Base-by-base conservation (phyloP, 1,139 yeast genomes). In the Kurtzmaniella quercitrusa region DNA sequence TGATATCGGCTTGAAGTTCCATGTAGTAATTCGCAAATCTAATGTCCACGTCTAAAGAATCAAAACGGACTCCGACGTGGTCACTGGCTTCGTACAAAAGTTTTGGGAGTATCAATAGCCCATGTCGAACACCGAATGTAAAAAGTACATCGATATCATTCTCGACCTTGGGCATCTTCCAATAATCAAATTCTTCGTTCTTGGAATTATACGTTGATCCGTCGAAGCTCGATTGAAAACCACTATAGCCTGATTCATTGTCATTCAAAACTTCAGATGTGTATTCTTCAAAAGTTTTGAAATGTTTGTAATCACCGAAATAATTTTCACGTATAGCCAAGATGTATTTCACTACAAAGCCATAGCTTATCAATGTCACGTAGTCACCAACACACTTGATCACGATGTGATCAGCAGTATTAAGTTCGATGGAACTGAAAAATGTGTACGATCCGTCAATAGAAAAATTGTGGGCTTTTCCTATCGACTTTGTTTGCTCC, bases 21-120 rank as follows among this genome's bases (percentile, higher is more conserved):
- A 91, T 88, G 57, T 91, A 93, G 59, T 85, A 91, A 52, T 88
- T 87, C n/a, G 93, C 84, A 60, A 88, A 86, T 42, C 98, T 68
- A 33, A 88, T 69, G 55, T 89, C 97, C 30, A 87, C 76, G 52
- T 83, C 89, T 40, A 89, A 66, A 28, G 76, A 69, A 26, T 82
- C 82, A 55, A 88, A 83, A 33, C 74, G 73, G 1, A 91, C 59
- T 0, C 84, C 80, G 32, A 86, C 56, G 55, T 83, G 85, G 0
- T 86, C 74, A 15, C 71, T 66, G 28, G 81, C 74, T 45, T 84
- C 82, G 55, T 88, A 91, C 8, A 88, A 63, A 47, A 83, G 78
- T 23, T 78, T 77, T 0, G 98, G 98, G 3, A 93, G 57, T 2
- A 88, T 65, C 22, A 88, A 57, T 21, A 85, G 73, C 0, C 96